Evolutionary conservation across 768 basidiomycete species (phyloP).

Genomic region (Asterophora parasitica): DNA sequence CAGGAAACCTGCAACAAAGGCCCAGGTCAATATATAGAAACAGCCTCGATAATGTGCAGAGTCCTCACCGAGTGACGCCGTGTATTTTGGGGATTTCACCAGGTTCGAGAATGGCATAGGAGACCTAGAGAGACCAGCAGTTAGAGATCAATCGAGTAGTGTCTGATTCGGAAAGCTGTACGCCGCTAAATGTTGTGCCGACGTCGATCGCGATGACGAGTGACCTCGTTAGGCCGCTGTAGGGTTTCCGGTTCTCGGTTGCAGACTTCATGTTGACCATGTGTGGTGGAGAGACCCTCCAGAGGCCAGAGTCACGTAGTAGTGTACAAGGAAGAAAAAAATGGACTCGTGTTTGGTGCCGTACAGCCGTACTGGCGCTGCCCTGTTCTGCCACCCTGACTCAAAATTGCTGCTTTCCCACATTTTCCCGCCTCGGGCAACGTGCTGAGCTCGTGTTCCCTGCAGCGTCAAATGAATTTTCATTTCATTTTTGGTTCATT

Average conservation of each 20-base stretch:
- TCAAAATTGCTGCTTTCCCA: conserved; percentile 14
- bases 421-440: conserved; percentile 3
- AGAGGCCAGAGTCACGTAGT: conserved; percentile 5
- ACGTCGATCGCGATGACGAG: conserved; percentile 78
- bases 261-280: conserved; percentile 18
- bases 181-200: conserved; percentile 80
- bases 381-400: conserved; percentile 8
- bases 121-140: conserved; percentile 37
- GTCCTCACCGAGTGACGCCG: conserved; percentile 66
- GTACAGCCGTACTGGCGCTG: conserved; percentile 10
- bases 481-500: background rate
- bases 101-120: conserved; percentile 79
- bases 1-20: conserved; percentile 56
- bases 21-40: conserved; percentile 6
- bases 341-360: conserved; percentile 18
- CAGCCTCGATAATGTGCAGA: background rate
- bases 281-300: conserved; percentile 5
- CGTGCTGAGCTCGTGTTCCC: conserved; percentile 8
- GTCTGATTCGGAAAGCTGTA: conserved; percentile 22
- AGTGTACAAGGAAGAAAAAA: conserved; percentile 12
- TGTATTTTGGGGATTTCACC: conserved; percentile 78
- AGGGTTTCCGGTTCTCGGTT: conserved; percentile 68
- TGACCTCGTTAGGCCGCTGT: conserved; percentile 55
- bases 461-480: conserved; percentile 4
- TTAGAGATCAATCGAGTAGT: conserved; percentile 2